Base-by-base conservation (phyloP, 2,329 filamentous ascomycete genomes). In the Lachnellula hyalina region DNA sequence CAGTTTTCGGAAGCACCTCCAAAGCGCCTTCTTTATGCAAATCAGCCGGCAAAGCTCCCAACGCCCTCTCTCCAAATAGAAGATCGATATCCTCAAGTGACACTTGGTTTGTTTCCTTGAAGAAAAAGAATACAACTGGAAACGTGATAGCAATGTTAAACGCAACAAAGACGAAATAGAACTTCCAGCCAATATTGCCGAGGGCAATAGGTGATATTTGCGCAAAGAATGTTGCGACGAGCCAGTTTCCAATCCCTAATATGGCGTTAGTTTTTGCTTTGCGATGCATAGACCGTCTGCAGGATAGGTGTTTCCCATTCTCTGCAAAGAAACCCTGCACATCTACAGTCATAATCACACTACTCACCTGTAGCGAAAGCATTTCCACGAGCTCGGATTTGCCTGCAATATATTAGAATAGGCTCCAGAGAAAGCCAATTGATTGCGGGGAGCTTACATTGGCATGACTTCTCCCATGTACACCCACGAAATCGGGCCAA, bases 361-460 rank as follows among this genome's bases (percentile, higher is more conserved):
- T 12, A 32, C 28, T 32, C 28, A 32, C 28, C 79, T 0, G 80
- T 82, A 0, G 80, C 78, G 58, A 83, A 82, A 4, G 80, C 79
- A 47, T 76, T 79, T 2, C 81, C 81, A 21, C 77, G 74, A 5
- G 79, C 79, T 34, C 85, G 81, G 52, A 86, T 86, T 59, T 82
- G 81, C 70, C 81, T 67, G 87, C 87, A 1, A 86, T 75, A 82
- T 83, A 86, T 0, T 74, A 77, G 64, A 80, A 77, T 3, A 80
- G 79, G 2, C 77, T 70, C 81, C 84, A 0, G 80, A 82, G 38
- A 81, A 5, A 12, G 23, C 21, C 9, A 5, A 11, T 32, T 32
- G 7, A 32, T 32, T 32, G 28, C 28, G 3, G 9, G 28, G 64
- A 19, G n/a, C 41, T 12, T 44, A 44, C 41, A 44, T 44, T 11